Percentiles rank a stretch among this genome's conserved stretches.
phyloP scores from a whole-genome alignment of 257 asterid species.

The Lantana camara region DNA sequence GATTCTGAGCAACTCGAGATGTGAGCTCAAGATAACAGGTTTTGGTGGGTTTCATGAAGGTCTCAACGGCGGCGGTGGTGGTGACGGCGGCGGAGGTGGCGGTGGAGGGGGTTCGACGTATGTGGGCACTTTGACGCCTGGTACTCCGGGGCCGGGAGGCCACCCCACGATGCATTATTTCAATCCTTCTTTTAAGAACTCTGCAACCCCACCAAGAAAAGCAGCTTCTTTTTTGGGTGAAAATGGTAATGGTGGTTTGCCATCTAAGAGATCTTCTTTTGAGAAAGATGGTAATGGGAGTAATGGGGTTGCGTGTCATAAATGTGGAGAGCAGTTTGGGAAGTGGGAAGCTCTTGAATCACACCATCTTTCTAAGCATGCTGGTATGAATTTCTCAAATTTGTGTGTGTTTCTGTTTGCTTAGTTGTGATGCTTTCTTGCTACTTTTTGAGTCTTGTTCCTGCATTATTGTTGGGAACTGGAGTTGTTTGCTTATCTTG shows the following conservation, averaged over 20 bases:
- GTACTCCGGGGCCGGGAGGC: slow-evolving; percentile 86
- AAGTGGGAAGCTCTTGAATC: slow-evolving; percentile 84
- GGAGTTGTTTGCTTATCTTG: too few relatives aligned
- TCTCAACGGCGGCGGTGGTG: slow-evolving; percentile 17
- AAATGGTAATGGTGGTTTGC: slow-evolving; percentile 36
- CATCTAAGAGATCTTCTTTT: slow-evolving; percentile 36
- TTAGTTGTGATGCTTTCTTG: background rate
- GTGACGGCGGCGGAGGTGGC: slow-evolving; percentile 31
- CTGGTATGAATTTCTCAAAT: slow-evolving; percentile 46
- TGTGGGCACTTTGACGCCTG: slow-evolving; percentile 72
- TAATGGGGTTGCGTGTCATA: slow-evolving; percentile 57
- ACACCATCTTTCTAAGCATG: slow-evolving; percentile 89
- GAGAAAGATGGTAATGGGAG: slow-evolving; percentile 48
- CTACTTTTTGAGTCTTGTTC: too few relatives aligned
- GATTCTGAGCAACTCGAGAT: slow-evolving; percentile 47
- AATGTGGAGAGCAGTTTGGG: slow-evolving; percentile 85
- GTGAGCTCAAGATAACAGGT: slow-evolving; percentile 64
- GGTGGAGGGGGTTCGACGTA: slow-evolving; percentile 34
- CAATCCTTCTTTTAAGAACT: slow-evolving; percentile 52
- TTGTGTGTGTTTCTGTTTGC: background rate
- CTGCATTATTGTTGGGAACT: too few relatives aligned
- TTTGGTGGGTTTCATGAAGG: slow-evolving; percentile 49
- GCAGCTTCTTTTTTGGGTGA: slow-evolving; percentile 38
- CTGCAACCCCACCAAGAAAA: slow-evolving; percentile 54
- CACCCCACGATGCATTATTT: slow-evolving; percentile 64